These are phyloP conservation scores for Dendrobium huoshanense DNA, from an alignment of 106 monocot genomes.

Conservation along the genomic window DNA sequence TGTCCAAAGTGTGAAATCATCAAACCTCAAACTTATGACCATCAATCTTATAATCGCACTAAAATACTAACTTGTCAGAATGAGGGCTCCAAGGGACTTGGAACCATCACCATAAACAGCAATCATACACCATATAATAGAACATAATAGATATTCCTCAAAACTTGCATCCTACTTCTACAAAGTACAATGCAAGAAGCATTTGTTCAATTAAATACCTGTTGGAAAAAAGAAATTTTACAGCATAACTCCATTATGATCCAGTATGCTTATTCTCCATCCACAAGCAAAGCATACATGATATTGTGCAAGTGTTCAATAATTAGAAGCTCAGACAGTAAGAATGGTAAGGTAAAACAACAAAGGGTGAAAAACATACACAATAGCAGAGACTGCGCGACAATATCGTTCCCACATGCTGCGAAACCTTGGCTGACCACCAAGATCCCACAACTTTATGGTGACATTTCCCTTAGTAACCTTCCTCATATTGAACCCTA, in stretches of 20 bases:
- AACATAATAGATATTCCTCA: neutral
- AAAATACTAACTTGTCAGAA: neutral
- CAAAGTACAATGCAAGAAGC: neutral
- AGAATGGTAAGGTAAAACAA: neutral
- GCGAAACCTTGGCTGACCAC: conserved; percentile 92
- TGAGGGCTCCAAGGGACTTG: neutral
- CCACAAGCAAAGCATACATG: neutral
- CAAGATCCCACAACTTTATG: conserved; percentile 98
- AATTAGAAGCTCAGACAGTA: neutral
- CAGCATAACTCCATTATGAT: neutral
- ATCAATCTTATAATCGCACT: neutral
- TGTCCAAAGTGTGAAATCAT: too few relatives aligned
- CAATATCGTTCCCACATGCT: conserved; percentile 99
- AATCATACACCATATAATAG: neutral
- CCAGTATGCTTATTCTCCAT: neutral
- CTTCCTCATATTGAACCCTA: conserved; percentile 98
- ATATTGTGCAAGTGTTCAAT: neutral
- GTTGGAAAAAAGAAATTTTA: neutral
- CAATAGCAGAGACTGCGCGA: conserved; percentile 92
- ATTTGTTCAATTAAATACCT: neutral
- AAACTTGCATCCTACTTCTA: neutral
- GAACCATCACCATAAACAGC: neutral
- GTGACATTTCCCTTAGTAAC: conserved; percentile 94
- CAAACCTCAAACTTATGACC: neutral
- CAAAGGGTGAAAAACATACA: conserved; percentile 44